Conservation (phyloP, 257 asterid species). For the Cynanchum wilfordii region DNA sequence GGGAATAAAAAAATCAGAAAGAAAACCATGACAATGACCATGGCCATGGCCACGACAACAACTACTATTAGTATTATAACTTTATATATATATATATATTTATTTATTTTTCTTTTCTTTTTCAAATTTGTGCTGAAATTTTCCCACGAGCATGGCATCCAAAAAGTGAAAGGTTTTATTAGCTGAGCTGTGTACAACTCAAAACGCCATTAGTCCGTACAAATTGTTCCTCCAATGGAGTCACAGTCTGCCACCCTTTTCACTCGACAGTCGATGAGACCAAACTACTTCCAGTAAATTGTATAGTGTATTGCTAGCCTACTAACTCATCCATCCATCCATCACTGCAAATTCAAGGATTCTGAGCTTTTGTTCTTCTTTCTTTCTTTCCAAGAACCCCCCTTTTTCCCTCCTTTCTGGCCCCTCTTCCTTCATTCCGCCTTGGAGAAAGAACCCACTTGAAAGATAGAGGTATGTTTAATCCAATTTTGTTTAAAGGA, state of each 20-base stretch:
- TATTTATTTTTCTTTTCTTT: too few relatives aligned
- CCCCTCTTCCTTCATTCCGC: background rate
- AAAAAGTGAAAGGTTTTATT: background rate
- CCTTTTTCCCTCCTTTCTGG: background rate
- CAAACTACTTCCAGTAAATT: background rate
- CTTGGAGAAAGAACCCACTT: background rate
- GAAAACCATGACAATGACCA: background rate
- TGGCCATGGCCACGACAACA: background rate
- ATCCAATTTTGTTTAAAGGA: background rate
- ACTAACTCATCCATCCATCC: background rate
- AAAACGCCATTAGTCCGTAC: conserved; percentile 8
- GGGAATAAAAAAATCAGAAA: too few relatives aligned
- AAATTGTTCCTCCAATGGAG: background rate
- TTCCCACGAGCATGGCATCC: background rate
- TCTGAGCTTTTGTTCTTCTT: background rate
- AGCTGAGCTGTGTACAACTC: conserved; percentile 9
- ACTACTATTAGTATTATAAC: too few relatives aligned
- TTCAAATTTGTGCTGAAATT: too few relatives aligned
- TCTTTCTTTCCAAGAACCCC: background rate
- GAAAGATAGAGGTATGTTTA: background rate
- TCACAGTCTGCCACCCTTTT: background rate
- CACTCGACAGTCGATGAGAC: conserved; percentile 4
- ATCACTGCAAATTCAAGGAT: background rate
- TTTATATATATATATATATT: too few relatives aligned
- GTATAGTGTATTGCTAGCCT: too few relatives aligned